phyloP scores from a whole-genome alignment of 75 land plant species.

The Chamaecyparis obtusa region DNA sequence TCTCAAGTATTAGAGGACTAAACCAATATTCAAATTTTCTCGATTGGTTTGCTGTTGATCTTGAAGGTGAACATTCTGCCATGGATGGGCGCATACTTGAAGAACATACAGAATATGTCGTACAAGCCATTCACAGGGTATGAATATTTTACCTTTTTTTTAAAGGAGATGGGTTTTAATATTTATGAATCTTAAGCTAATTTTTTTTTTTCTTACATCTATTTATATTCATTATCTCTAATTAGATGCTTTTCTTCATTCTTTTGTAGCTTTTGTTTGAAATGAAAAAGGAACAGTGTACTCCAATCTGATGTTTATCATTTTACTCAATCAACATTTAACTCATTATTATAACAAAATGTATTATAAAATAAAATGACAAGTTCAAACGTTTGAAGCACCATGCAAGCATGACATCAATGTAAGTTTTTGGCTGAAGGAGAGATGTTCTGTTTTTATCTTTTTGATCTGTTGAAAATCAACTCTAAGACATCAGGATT shows the following conservation, averaged over 20 bases:
- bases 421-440: not conserved
- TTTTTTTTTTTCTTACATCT: not conserved
- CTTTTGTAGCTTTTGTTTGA: not conserved
- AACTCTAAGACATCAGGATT: not conserved
- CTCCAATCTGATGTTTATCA: not conserved
- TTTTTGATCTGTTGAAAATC: not conserved
- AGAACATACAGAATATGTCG: constrained; percentile 99
- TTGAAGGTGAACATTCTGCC: constrained; percentile 99
- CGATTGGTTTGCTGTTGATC: constrained; percentile 98
- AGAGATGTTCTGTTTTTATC: not conserved
- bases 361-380: not conserved
- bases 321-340: not conserved
- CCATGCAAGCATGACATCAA: not conserved
- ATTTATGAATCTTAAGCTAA: not conserved
- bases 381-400: not conserved
- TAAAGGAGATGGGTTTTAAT: not conserved
- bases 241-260: not conserved
- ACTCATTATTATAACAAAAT: not conserved
- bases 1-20: constrained; percentile 28
- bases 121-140: constrained; percentile 94
- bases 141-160: not conserved
- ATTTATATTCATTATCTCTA: not conserved
- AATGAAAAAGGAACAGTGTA: not conserved
- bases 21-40: constrained; percentile 62
- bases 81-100: constrained; percentile 97